A percentile compares a stretch with the other conserved stretches of the same genome.
phyloP scores from a whole-genome alignment of 78 protist genomes.

The Dictyostelium purpureum region DNA sequence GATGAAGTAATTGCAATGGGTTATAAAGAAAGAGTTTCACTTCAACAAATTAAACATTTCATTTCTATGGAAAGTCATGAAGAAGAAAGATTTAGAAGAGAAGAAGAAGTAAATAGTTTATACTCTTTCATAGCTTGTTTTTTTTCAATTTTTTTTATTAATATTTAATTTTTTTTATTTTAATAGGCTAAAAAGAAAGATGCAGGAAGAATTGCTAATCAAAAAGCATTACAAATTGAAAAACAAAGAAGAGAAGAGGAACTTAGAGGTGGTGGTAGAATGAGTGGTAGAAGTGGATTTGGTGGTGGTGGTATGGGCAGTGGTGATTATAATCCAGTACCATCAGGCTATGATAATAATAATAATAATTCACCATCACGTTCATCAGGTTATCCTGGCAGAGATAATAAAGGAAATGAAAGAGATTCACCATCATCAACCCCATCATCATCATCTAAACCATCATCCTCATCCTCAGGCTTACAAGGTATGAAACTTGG shows the following conservation, averaged over 20 bases:
- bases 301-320: constrained; percentile 18
- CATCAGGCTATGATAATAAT: background rate
- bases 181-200: constrained; percentile 31
- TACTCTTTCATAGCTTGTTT: no score
- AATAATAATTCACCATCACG: background rate
- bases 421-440: background rate
- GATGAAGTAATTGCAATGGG: constrained; percentile 93
- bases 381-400: background rate
- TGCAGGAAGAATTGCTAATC: background rate
- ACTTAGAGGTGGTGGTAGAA: background rate
- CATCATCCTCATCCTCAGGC: constrained; percentile 24
- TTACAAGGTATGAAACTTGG: constrained; percentile 55
- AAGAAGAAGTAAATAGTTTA: constrained; percentile 39
- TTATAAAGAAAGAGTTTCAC: constrained; percentile 84
- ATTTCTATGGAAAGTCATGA: constrained; percentile 95
- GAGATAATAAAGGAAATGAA: background rate
- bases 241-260: background rate
- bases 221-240: constrained; percentile 37
- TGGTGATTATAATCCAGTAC: constrained; percentile 14
- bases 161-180: no score
- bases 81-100: constrained; percentile 87
- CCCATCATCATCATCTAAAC: constrained; percentile 19
- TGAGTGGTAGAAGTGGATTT: background rate
- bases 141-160: background rate
- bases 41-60: constrained; percentile 85